Evolutionary conservation across 2,329 filamentous ascomycete genomes (phyloP).

Genomic region (Aspergillus caelatus): DNA sequence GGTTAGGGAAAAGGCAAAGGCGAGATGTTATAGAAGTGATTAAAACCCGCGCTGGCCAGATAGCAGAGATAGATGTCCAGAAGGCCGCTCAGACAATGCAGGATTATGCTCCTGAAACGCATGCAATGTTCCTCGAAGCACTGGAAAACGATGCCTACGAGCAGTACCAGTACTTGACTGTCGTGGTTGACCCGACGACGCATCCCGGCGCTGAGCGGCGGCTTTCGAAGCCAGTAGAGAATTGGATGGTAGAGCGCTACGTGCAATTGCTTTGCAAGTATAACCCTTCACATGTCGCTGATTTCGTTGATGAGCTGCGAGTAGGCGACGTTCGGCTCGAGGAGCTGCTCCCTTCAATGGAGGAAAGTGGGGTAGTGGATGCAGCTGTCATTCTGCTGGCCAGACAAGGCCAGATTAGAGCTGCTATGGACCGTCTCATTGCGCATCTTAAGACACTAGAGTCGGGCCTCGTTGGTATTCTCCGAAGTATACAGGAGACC

Average conservation of each 20-base stretch:
- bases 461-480: slow-evolving; percentile 72
- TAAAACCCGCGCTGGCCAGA: slow-evolving; percentile 63
- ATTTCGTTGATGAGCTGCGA: slow-evolving; percentile 77
- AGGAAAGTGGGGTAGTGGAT: slow-evolving; percentile 86
- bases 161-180: slow-evolving; percentile 76
- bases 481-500: slow-evolving; percentile 63
- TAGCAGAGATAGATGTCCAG: slow-evolving; percentile 68
- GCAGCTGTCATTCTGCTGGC: slow-evolving; percentile 90
- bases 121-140: slow-evolving; percentile 66
- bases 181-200: slow-evolving; percentile 69
- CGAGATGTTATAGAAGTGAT: slow-evolving; percentile 72
- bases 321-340: slow-evolving; percentile 78
- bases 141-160: slow-evolving; percentile 63
- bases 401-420: slow-evolving; percentile 77
- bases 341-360: slow-evolving; percentile 80
- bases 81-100: slow-evolving; percentile 68
- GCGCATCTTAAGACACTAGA: slow-evolving; percentile 79
- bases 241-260: slow-evolving; percentile 77
- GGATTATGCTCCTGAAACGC: slow-evolving; percentile 63
- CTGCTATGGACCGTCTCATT: slow-evolving; percentile 84
- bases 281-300: slow-evolving; percentile 77
- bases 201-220: slow-evolving; percentile 36
- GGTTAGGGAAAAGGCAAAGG: slow-evolving; percentile 69
- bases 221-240: slow-evolving; percentile 43
- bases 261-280: slow-evolving; percentile 89